Evolutionary conservation across 2,329 filamentous ascomycete genomes (phyloP).

Genomic region (Colletotrichum plurivorum): DNA sequence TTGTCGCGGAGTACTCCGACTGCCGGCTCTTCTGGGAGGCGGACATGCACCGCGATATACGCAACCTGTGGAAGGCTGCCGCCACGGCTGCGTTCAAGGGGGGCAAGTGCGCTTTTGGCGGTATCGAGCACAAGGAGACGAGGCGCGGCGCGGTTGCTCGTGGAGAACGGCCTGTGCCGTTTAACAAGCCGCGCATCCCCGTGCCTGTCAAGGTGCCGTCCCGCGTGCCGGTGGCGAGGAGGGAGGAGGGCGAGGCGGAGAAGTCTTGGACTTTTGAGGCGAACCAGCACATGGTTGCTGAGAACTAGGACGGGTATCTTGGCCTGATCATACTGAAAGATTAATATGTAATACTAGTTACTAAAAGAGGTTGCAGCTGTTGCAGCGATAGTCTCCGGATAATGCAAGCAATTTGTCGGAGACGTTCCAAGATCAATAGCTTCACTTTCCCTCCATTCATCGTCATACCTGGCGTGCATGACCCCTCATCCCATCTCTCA

Average conservation of each 20-base stretch:
- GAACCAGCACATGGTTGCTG: constrained; percentile 11
- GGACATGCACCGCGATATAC: constrained; percentile 61
- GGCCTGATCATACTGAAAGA: not conserved
- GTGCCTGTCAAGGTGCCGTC: not conserved
- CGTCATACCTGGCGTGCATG: not conserved
- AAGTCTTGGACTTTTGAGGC: constrained; percentile 3
- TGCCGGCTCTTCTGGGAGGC: constrained; percentile 66
- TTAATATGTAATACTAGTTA: constrained; percentile 8
- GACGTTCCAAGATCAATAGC: not conserved
- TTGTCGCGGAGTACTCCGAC: constrained; percentile 61
- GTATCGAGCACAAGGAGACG: constrained; percentile 5
- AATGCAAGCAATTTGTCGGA: too few relatives aligned
- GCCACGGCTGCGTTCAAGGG: constrained; percentile 57
- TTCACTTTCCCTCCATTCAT: too few relatives aligned
- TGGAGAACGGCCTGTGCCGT: not conserved
- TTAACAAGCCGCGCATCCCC: not conserved
- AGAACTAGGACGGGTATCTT: not conserved
- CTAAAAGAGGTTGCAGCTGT: not conserved
- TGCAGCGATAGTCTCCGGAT: too few relatives aligned
- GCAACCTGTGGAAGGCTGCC: constrained; percentile 62
- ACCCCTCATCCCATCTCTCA: constrained; percentile 1
- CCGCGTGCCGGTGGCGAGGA: not conserved
- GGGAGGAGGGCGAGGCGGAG: not conserved
- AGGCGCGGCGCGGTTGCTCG: not conserved
- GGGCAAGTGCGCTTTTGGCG: constrained; percentile 51